Conservation (phyloP, 75 land plant species). For the Picea glauca region DNA sequence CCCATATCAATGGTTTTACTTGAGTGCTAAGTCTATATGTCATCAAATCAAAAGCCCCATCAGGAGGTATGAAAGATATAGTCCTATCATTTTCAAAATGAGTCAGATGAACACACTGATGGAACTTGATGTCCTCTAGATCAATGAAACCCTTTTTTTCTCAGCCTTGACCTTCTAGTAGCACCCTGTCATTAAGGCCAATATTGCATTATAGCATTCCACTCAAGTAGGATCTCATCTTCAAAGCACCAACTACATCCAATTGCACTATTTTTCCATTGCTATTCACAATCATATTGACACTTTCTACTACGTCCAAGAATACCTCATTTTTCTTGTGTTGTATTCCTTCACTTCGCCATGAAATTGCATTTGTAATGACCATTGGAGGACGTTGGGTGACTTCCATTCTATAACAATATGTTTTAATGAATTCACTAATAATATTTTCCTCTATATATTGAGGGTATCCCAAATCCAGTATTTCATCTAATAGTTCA, state of each 20-base stretch:
- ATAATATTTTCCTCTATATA: slow-evolving; percentile 97
- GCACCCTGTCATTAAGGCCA: slow-evolving; percentile 89
- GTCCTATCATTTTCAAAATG: slow-evolving; percentile 97
- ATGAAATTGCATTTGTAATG: slow-evolving; percentile 98
- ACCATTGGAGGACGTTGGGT: slow-evolving; percentile 98
- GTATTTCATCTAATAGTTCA: slow-evolving; percentile 96
- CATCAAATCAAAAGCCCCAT: slow-evolving; percentile 97
- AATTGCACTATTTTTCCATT: slow-evolving; percentile 95
- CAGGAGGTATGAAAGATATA: slow-evolving; percentile 95
- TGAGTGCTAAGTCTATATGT: slow-evolving; percentile 93
- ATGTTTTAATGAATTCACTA: slow-evolving; percentile 98
- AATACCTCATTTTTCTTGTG: slow-evolving; percentile 99
- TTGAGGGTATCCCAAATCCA: slow-evolving; percentile 99
- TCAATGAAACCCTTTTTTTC: slow-evolving; percentile 90
- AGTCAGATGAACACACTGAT: slow-evolving; percentile 94
- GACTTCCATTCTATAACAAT: slow-evolving; percentile 98
- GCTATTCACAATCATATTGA: slow-evolving; percentile 97
- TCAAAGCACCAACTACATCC: slow-evolving; percentile 99
- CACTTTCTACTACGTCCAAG: slow-evolving; percentile 98
- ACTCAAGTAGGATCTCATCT: slow-evolving; percentile 98
- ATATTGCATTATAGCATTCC: slow-evolving; percentile 98
- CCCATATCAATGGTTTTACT: slow-evolving; percentile 94
- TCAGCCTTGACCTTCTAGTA: slow-evolving; percentile 94
- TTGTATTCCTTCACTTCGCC: slow-evolving; percentile 97
- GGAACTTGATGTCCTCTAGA: slow-evolving; percentile 93